Conservation (phyloP, 2,329 filamentous ascomycete species). For the Ceratocystis eucalypticola region DNA sequence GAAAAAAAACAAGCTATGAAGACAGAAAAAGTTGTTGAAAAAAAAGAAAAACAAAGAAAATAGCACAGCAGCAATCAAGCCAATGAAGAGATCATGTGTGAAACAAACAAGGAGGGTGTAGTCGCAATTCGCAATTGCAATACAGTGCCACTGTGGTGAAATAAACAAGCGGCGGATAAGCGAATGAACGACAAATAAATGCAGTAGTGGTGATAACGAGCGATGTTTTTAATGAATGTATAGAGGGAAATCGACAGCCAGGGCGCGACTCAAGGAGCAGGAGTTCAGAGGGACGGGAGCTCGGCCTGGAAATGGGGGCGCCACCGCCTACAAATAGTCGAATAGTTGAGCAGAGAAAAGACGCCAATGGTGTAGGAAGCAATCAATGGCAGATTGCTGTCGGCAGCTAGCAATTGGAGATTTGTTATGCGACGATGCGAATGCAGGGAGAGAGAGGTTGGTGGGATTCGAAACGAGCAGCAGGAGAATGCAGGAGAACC, state of each 20-base stretch:
- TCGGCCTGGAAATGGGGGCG: neutral
- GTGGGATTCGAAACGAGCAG: conserved; percentile 2
- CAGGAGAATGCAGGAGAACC: neutral
- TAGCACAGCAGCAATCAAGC: neutral
- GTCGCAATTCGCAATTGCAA: neutral
- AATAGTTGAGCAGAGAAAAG: neutral
- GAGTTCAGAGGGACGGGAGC: neutral
- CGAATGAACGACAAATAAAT: neutral
- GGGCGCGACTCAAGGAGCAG: neutral
- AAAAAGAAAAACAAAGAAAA: neutral
- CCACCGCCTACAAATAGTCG: conserved; percentile 1
- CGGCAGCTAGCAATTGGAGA: neutral
- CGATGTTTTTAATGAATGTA: neutral
- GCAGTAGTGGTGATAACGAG: conserved; percentile 2
- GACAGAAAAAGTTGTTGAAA: neutral
- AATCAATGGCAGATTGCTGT: neutral
- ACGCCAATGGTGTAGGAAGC: neutral
- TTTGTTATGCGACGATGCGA: neutral
- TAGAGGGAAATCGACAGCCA: neutral
- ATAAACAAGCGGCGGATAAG: neutral
- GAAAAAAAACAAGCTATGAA: neutral
- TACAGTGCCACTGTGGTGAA: neutral
- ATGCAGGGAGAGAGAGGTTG: neutral
- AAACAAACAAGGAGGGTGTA: neutral
- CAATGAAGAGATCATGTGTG: neutral